Conservation (phyloP, 148 eudicot species). For the Agrostemma githago region DNA sequence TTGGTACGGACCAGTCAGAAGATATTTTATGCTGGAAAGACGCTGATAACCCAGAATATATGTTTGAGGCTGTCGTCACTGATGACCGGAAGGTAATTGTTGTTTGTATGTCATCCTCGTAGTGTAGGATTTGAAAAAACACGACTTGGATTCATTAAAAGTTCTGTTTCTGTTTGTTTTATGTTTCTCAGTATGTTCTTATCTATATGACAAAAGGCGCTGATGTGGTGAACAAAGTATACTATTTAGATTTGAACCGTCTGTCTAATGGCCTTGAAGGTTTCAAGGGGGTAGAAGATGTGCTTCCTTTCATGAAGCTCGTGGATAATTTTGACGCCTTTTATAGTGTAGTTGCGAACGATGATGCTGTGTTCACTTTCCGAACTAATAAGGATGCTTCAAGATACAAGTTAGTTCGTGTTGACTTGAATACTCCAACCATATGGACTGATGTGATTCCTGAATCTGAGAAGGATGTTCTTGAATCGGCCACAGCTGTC, state of each 20-base stretch:
- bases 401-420: conserved; percentile 71
- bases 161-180: not conserved
- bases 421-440: conserved; percentile 65
- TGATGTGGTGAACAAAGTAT: conserved; percentile 71
- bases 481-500: conserved; percentile 76
- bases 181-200: conserved; percentile 42
- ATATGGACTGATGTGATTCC: conserved; percentile 66
- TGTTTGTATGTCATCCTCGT: not conserved
- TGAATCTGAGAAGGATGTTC: conserved; percentile 76
- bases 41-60: conserved; percentile 70
- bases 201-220: conserved; percentile 56
- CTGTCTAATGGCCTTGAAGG: conserved; percentile 68
- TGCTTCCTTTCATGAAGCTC: conserved; percentile 83
- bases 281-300: conserved; percentile 40
- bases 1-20: conserved; percentile 90
- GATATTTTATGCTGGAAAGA: conserved; percentile 93
- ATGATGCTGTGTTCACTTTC: conserved; percentile 70
- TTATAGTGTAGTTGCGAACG: conserved; percentile 68
- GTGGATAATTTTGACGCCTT: conserved; percentile 77
- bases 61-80: conserved; percentile 52
- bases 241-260: conserved; percentile 64
- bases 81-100: conserved; percentile 87
- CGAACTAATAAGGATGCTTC: conserved; percentile 88
- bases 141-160: too few species aligned
- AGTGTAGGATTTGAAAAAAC: not conserved